Conservation (phyloP, 78 protist genomes). For the Isochrysis galbana region DNA sequence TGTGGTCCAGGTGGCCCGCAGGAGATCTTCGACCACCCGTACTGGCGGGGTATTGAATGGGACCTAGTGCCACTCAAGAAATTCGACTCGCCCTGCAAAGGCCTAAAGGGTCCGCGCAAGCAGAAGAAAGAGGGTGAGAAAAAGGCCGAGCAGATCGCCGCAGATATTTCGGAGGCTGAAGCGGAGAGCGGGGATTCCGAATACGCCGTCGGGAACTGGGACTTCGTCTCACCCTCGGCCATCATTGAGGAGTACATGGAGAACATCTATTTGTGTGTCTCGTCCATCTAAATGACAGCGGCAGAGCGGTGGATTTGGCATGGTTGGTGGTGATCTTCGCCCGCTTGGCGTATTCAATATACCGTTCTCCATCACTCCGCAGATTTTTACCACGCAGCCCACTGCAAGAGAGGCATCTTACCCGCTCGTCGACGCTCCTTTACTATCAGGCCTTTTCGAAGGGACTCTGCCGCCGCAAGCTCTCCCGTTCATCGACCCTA, state of each 20-base stretch:
- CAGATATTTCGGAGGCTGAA: neutral
- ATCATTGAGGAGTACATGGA: conserved; percentile 17
- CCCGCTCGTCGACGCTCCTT: too few relatives aligned
- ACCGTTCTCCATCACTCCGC: too few relatives aligned
- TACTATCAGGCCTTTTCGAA: too few relatives aligned
- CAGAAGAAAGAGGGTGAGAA: neutral
- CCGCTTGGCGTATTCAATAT: too few relatives aligned
- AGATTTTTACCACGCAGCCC: too few relatives aligned
- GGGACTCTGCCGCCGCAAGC: too few relatives aligned
- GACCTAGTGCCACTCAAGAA: neutral
- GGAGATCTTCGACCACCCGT: conserved; percentile 2
- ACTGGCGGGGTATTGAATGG: conserved; percentile 17
- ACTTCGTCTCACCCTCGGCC: conserved; percentile 6
- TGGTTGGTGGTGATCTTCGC: too few relatives aligned
- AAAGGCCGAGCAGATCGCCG: neutral
- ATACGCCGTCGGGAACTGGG: neutral
- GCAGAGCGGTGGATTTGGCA: too few relatives aligned
- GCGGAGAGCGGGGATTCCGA: neutral
- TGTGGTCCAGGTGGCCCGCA: neutral
- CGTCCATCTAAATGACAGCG: neutral
- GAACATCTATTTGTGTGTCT: neutral
- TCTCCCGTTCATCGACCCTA: too few relatives aligned
- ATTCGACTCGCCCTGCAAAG: neutral
- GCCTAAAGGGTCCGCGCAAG: neutral
- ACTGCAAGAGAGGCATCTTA: too few relatives aligned